phyloP scores from a whole-genome alignment of 1,284 basidiomycete genomes.

The Leccinum pachyderme region DNA sequence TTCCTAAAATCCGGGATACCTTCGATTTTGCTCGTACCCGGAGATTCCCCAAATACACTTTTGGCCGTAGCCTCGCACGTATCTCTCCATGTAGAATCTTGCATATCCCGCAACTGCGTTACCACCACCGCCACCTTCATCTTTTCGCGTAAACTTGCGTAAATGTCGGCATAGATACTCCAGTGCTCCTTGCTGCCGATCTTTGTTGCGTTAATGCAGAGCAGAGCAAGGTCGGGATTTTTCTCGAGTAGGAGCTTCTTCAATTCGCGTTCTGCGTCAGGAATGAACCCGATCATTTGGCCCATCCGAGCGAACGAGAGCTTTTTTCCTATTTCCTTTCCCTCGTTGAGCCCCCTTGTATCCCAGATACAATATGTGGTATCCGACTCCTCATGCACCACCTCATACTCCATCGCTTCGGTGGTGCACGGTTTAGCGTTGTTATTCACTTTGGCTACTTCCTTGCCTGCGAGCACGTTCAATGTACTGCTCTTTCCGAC shows the following conservation, averaged over 20 bases:
- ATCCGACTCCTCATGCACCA: constrained; percentile 8
- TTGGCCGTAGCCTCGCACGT: constrained; percentile 13
- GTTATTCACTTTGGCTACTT: constrained; percentile 18
- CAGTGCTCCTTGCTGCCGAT: constrained; percentile 15
- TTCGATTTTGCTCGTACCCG: constrained; percentile 15
- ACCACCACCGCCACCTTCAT: constrained; percentile 28
- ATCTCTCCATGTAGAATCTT: constrained; percentile 16
- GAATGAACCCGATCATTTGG: neutral
- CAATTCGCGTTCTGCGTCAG: constrained; percentile 20
- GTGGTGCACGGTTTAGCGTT: constrained; percentile 25
- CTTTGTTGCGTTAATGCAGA: constrained; percentile 24
- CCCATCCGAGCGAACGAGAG: constrained; percentile 6
- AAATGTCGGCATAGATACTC: constrained; percentile 25
- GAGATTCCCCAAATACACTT: constrained; percentile 11
- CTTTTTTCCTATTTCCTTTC: neutral
- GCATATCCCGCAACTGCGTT: constrained; percentile 31
- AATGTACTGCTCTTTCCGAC: constrained; percentile 31
- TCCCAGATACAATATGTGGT: constrained; percentile 23
- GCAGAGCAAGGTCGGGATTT: constrained; percentile 18
- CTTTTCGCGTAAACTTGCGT: constrained; percentile 14
- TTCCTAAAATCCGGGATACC: constrained; percentile 16
- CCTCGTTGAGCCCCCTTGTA: constrained; percentile 29
- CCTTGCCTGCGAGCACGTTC: constrained; percentile 21
- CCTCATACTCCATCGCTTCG: constrained; percentile 6
- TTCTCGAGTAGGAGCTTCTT: constrained; percentile 15